Conservation (phyloP, 768 basidiomycete genomes). For the Pholiota molesta region DNA sequence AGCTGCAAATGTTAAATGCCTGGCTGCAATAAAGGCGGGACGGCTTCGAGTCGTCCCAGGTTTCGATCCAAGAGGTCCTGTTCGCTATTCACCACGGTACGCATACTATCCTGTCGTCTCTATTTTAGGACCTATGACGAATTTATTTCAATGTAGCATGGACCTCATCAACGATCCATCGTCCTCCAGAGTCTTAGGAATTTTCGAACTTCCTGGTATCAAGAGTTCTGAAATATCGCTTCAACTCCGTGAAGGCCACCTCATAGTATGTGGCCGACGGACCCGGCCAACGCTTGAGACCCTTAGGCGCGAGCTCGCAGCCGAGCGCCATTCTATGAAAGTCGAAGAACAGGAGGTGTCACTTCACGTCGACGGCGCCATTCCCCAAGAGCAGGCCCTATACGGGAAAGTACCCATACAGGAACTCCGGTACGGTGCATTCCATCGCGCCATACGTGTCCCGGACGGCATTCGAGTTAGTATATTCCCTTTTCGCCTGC, state of each 20-base stretch:
- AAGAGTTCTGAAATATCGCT: constrained; percentile 37
- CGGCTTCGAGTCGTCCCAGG: constrained; percentile 24
- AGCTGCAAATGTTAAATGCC: constrained; percentile 25
- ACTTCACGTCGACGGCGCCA: neutral
- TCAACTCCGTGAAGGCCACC: constrained; percentile 33
- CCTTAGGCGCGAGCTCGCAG: neutral
- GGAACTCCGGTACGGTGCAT: constrained; percentile 49
- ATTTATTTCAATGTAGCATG: constrained; percentile 34
- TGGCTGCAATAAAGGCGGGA: constrained; percentile 29
- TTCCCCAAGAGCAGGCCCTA: neutral
- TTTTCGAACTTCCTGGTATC: constrained; percentile 51
- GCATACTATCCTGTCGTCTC: neutral
- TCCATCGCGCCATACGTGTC: constrained; percentile 39
- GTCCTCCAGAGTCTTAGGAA: constrained; percentile 33
- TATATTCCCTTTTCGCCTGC: neutral
- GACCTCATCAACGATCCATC: constrained; percentile 44
- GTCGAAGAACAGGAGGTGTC: neutral
- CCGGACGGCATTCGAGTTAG: constrained; percentile 42
- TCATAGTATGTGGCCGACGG: constrained; percentile 39
- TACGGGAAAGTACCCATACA: constrained; percentile 25
- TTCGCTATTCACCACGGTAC: constrained; percentile 14
- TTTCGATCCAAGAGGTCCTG: constrained; percentile 11
- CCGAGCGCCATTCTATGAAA: neutral
- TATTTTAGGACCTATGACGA: neutral
- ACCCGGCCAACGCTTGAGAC: constrained; percentile 22